These are phyloP conservation scores for Talaromyces thailandensis DNA, from an alignment of 495 filamentous ascomycete species.

Conservation along the genomic window DNA sequence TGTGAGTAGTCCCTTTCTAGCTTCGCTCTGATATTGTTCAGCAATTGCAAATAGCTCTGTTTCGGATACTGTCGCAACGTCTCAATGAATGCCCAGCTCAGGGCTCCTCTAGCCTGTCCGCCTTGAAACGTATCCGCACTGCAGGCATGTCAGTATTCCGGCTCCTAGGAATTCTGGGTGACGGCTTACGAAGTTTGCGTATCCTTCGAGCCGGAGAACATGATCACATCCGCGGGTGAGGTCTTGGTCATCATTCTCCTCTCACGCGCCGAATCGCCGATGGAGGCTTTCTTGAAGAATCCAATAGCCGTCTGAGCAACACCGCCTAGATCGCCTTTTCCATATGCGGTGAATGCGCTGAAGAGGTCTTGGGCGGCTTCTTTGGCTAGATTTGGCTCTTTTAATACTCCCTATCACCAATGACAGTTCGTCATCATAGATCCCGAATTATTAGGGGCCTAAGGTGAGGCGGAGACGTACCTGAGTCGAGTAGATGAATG, in stretches of 20 bases:
- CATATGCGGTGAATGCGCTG: slow-evolving; percentile 81
- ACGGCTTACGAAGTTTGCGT: slow-evolving; percentile 65
- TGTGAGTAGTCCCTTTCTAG: slow-evolving; percentile 82
- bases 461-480: not conserved
- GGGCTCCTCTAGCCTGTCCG: slow-evolving; percentile 89
- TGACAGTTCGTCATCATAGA: not conserved
- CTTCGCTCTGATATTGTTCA: slow-evolving; percentile 94
- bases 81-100: slow-evolving; percentile 95
- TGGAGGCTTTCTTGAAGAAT: slow-evolving; percentile 88
- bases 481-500: slow-evolving; percentile 88
- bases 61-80: slow-evolving; percentile 95
- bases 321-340: slow-evolving; percentile 77
- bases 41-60: slow-evolving; percentile 91
- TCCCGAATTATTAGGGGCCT: no score
- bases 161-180: slow-evolving; percentile 33
- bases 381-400: slow-evolving; percentile 96
- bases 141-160: slow-evolving; percentile 12
- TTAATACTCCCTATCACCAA: slow-evolving; percentile 70
- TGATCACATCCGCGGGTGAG: slow-evolving; percentile 89
- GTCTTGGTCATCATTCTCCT: slow-evolving; percentile 82
- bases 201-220: slow-evolving; percentile 97
- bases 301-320: slow-evolving; percentile 74
- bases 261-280: slow-evolving; percentile 73
- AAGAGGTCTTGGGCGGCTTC: slow-evolving; percentile 92
- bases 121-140: slow-evolving; percentile 51